Evolutionary conservation across 1,284 basidiomycete species (phyloP).

Genomic region (Sanguinoderma infundibulare): DNA sequence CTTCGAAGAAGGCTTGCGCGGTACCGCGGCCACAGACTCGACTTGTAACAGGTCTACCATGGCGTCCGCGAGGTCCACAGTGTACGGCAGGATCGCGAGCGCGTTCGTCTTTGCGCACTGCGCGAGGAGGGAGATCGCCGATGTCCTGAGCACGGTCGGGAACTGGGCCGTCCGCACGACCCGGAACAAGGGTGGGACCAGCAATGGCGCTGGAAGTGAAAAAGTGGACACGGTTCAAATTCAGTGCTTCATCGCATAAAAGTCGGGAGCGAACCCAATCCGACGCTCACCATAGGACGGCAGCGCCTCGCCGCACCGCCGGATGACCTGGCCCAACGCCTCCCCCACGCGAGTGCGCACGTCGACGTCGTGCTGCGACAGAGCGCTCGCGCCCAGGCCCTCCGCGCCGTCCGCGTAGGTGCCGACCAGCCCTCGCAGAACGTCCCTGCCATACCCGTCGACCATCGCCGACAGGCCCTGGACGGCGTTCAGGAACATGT

Average conservation of each 20-base stretch:
- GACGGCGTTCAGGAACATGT: conserved; percentile 92
- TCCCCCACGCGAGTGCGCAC: conserved; percentile 85
- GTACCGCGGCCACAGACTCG: conserved; percentile 54
- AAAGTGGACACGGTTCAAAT: background rate
- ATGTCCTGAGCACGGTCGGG: conserved; percentile 79
- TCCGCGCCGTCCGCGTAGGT: conserved; percentile 64
- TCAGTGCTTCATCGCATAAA: background rate
- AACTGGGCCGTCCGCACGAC: conserved; percentile 61
- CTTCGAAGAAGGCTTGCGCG: conserved; percentile 10
- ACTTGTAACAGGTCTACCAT: conserved; percentile 83
- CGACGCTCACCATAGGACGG: conserved; percentile 64
- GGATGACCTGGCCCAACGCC: conserved; percentile 82
- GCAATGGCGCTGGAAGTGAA: conserved; percentile 54
- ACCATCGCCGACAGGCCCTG: conserved; percentile 88
- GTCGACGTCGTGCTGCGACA: conserved; percentile 77
- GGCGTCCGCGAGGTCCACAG: conserved; percentile 61
- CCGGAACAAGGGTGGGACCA: conserved; percentile 74
- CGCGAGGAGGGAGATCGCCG: conserved; percentile 82
- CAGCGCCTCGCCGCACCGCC: conserved; percentile 74
- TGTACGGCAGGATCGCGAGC: conserved; percentile 67
- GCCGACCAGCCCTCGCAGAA: conserved; percentile 67
- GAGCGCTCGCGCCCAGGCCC: conserved; percentile 47
- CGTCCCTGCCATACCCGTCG: conserved; percentile 75
- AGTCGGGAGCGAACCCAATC: background rate
- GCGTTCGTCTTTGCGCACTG: conserved; percentile 71